Evolutionary conservation across 1,284 basidiomycete genomes (phyloP), one percentile per base, ranked within the genome.

Genomic region (Ustilago vetiveriae): DNA sequence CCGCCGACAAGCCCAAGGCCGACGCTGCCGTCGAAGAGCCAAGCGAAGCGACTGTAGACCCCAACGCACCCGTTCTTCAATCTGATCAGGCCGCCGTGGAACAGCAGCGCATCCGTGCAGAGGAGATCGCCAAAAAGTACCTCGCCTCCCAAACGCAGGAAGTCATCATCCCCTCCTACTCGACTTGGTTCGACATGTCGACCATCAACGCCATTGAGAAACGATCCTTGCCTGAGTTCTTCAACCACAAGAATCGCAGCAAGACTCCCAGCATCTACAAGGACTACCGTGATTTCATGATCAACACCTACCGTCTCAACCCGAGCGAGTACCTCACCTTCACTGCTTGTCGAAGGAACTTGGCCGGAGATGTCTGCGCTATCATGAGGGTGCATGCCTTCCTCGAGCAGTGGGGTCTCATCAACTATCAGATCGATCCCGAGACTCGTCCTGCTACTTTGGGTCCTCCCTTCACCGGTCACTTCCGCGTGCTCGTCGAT

Each of bases 381-480:
- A 92, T 98, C 80, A 97, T 98, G 94, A 88, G 96, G 48, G 95
- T 98, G 0, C 95, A 99, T 83, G 94, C 93, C 16, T 98, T 99
- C 83, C 86, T 99, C 37, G 96, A 98, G 83, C 95, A 98, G 81
- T 99, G 95, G 95, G 95, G 96, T 0, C 86, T 99, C 59, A 90
- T 99, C 82, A 99, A 99, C 85, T 99, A 99, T 82, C 95, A 98
- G 94, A 92, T 98, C 77, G 95, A 99, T 85, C 94, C 94, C 30
- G 95, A 98, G 79, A 90, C 93, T 59, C 88, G 94, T 53, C 96
- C 95, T 6, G 92, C 95, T 1, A 88, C 94, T 0, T 87, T 98
- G 11, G 94, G 92, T 8, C 96, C 95, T 24, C 96, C 96, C 22
- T 98, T 98, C 83, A 98, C 95, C 0, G 95, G 96, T 29, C 95